These are phyloP conservation scores for Hyphopichia pseudoburtonii DNA, from an alignment of 1,139 yeast species.

Conservation along the genomic window DNA sequence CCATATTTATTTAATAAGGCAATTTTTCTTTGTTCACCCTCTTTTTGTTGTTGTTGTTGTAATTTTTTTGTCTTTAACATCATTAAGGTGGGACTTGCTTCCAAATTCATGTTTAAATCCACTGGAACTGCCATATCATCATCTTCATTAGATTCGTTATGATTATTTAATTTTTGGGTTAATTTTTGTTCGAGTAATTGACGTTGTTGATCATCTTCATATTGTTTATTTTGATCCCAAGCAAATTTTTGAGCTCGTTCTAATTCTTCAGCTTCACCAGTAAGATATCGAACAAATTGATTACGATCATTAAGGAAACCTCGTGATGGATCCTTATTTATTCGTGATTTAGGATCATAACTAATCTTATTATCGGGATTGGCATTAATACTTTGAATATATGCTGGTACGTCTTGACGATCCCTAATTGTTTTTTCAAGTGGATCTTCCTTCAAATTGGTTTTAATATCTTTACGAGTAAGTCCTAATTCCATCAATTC, in stretches of 20 bases:
- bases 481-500: conserved; percentile 52
- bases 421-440: conserved; percentile 44
- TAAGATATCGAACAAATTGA: conserved; percentile 52
- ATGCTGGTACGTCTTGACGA: conserved; percentile 54
- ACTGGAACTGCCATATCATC: conserved; percentile 26
- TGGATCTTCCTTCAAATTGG: conserved; percentile 34
- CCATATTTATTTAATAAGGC: conserved; percentile 44
- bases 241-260: conserved; percentile 57
- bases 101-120: conserved; percentile 45
- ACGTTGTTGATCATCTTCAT: conserved; percentile 15
- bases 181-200: conserved; percentile 14
- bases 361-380: conserved; percentile 26
- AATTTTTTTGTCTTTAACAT: conserved; percentile 43
- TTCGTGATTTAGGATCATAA: conserved; percentile 60
- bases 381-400: conserved; percentile 39
- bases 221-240: conserved; percentile 39
- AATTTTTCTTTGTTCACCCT: conserved; percentile 27
- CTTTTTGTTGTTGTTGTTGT: conserved; percentile 27
- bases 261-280: conserved; percentile 53
- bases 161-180: conserved; percentile 8
- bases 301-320: conserved; percentile 51
- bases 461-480: conserved; percentile 22
- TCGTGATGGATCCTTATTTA: conserved; percentile 43
- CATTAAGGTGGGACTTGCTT: conserved; percentile 62
- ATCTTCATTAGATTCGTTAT: conserved; percentile 10